Evolutionary conservation across 2,329 filamentous ascomycete genomes (phyloP), one percentile per base, ranked within the genome.

Genomic region (Exophiala calicioides): DNA sequence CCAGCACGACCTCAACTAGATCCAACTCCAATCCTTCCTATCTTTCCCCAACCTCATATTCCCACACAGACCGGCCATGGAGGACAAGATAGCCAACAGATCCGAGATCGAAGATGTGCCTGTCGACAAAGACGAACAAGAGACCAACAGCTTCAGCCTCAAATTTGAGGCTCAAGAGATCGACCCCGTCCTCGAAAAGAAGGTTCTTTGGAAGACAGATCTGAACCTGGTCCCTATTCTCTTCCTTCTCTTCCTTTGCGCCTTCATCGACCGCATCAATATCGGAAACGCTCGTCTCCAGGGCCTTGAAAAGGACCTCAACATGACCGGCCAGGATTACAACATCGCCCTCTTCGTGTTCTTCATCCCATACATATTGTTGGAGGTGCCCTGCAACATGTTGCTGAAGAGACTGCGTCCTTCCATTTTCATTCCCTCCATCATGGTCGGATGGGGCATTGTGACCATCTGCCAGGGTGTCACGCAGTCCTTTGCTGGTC

Each of bases 231-330:
- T 78, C 5, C 75, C 76, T 0, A 69, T 73, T 12, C 60, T 79
- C 7, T 71, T 66, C 44, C 44, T 74, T 4, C 59, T 78, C 1
- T 75, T 70, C 49, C 58, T 73, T 10, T 62, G 72, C 27, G 65
- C 69, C 2, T 75, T 74, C 43, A 59, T 75, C 6, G 19, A 58
- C 30, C 44, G 56, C n/a, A 68, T 70, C 57, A 71, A 71, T 50
- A 74, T 75, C 42, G 72, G 70, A 20, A 75, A 76, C 59, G 73
- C 72, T 1, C 65, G 71, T 3, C 62, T 74, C 10, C 65, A 71
- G 39, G 71, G 71, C 3, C 56, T 76, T 9, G 68, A 73, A 52
- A 58, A 59, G 34, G 66, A 72, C 38, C 61, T 76, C 32, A 50
- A 65, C 35, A 72, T 76, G 71, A 62, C 63, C 61, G 13, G 66